A percentile compares a stretch with the other conserved stretches of the same genome.
Evolutionary conservation across 768 basidiomycete species (phyloP).

Genomic region (Boletus rubescentipes): DNA sequence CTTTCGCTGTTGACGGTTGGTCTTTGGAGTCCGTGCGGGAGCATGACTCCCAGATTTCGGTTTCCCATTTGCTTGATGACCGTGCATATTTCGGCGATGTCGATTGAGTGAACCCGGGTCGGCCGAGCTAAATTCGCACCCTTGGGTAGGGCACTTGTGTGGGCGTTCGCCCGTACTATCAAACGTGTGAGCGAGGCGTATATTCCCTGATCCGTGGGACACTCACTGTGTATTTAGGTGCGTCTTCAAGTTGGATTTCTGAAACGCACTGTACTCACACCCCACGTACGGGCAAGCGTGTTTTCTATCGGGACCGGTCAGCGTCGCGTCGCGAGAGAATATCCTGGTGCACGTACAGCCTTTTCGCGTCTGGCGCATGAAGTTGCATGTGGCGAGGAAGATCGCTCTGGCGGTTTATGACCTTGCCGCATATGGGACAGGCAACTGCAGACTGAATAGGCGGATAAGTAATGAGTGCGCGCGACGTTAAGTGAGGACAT

Average conservation of each 20-base stretch:
- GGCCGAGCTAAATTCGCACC: neutral
- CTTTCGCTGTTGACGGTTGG: neutral
- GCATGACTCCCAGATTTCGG: no score
- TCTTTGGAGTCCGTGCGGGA: neutral
- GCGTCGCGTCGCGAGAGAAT: neutral
- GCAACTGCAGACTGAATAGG: neutral
- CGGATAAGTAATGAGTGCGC: neutral
- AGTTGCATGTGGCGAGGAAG: constrained; percentile 26
- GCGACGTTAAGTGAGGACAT: neutral
- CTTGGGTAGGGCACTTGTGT: neutral
- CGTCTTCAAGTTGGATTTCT: constrained; percentile 25
- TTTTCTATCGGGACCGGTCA: constrained; percentile 23
- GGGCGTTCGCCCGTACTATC: constrained; percentile 14
- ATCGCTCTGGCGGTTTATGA: constrained; percentile 27
- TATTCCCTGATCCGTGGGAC: neutral
- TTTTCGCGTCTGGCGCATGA: constrained; percentile 24
- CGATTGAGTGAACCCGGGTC: neutral
- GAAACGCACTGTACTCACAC: constrained; percentile 26
- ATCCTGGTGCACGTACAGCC: constrained; percentile 18
- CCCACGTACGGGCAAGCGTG: constrained; percentile 17
- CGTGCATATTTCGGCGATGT: neutral
- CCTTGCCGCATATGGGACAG: neutral
- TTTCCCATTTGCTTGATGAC: neutral
- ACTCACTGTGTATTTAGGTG: constrained; percentile 34
- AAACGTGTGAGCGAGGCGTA: neutral